These are phyloP conservation scores for Bromus sterilis DNA, from an alignment of 176 grass and related monocot species.

Conservation along the genomic window DNA sequence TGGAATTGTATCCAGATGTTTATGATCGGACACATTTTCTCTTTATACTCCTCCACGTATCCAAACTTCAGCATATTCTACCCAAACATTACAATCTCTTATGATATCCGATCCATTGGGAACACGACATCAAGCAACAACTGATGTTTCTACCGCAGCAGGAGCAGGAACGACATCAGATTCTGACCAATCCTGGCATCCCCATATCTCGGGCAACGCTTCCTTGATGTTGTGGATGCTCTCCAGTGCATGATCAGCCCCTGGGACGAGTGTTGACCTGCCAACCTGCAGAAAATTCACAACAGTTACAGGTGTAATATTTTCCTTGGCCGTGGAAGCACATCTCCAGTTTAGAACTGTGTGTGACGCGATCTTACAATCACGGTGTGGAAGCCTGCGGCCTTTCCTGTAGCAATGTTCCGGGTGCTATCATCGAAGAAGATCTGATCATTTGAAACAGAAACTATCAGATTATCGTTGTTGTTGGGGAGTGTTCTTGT, in stretches of 20 bases:
- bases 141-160: neutral
- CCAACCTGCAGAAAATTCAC: constrained; percentile 45
- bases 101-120: neutral
- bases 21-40: neutral
- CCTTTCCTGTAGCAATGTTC: constrained; percentile 67
- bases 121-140: constrained; percentile 28
- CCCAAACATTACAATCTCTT: neutral
- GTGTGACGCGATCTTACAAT: constrained; percentile 28
- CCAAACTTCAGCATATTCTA: neutral
- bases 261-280: constrained; percentile 22
- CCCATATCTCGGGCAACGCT: constrained; percentile 60
- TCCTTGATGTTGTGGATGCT: constrained; percentile 75
- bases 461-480: neutral
- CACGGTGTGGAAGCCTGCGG: constrained; percentile 53
- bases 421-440: constrained; percentile 62
- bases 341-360: neutral
- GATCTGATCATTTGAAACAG: constrained; percentile 33
- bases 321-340: neutral
- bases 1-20: too few relatives aligned
- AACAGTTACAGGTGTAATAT: neutral
- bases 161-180: constrained; percentile 25
- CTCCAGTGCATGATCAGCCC: constrained; percentile 47
- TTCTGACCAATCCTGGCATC: constrained; percentile 3
- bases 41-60: neutral
- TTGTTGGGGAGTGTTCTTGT: neutral